These are phyloP conservation scores for Straminergon stramineum DNA, from an alignment of 225 moss, liverwort and hornwort genomes.

Conservation along the genomic window DNA sequence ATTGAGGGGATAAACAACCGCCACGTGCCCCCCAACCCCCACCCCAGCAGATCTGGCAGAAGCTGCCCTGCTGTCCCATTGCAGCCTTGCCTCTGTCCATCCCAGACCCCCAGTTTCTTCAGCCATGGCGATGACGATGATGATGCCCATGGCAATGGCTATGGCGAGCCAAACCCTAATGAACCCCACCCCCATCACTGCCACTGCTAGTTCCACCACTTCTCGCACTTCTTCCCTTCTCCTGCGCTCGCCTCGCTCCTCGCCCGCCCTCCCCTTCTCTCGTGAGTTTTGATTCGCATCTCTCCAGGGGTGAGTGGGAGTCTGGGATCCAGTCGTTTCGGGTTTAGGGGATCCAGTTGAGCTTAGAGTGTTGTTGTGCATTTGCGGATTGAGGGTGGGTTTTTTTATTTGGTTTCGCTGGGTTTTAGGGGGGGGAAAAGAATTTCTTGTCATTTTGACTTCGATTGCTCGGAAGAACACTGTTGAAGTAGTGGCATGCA, in stretches of 20 bases:
- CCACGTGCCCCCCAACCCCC: neutral
- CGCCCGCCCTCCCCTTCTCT: neutral
- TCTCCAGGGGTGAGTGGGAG: neutral
- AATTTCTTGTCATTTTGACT: neutral
- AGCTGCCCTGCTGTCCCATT: neutral
- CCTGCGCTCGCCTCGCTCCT: neutral
- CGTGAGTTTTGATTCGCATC: conserved; percentile 7
- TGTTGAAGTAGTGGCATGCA: neutral
- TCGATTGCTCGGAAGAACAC: neutral
- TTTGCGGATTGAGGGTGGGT: neutral
- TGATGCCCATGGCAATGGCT: neutral
- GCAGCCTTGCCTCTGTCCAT: neutral
- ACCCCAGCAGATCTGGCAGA: neutral
- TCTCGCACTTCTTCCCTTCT: neutral
- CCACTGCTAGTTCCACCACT: neutral
- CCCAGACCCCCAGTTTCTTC: neutral
- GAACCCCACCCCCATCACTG: neutral
- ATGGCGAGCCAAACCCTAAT: neutral
- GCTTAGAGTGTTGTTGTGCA: neutral
- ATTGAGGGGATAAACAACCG: neutral
- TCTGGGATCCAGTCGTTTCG: neutral
- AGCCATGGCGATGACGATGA: neutral
- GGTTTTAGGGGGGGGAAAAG: neutral
- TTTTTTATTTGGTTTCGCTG: neutral
- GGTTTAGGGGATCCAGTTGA: neutral